Evolutionary conservation across 2,329 filamentous ascomycete species (phyloP), one percentile per base, ranked within the genome.

Genomic region (Apiospora hydei): DNA sequence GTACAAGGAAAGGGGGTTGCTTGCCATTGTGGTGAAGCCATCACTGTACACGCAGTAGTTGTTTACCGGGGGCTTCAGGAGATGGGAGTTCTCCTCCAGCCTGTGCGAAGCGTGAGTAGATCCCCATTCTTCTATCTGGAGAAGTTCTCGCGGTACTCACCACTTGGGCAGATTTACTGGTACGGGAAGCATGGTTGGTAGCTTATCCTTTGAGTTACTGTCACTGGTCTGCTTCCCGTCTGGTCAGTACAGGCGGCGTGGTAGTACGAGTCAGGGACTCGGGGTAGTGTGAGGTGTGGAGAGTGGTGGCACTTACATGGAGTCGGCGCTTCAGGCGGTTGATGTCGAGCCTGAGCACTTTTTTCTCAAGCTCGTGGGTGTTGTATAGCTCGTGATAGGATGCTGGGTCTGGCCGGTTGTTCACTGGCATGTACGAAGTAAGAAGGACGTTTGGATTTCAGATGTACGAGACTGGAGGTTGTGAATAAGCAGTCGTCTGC

Each of bases 1-100:
- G 3, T 49, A n/a, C 18, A 21, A 49, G n/a, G 14, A 16, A 38
- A 24, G 68, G 10, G 64, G 53, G 47, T 44, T 30, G 76, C 78
- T 69, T 79, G 92, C 91, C 93, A 96, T 96, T 80, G 96, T 93
- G 57, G 92, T 95, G 73, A 96, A 89, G 79, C 90, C 89, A 71
- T 93, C 89, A 81, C 97, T 93, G 85, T 98, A 97, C 79, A 98
- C 94, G 85, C 95, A 98, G 86, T 96, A 97, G 85, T 98, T 98
- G 85, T 98, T 98, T 80, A 98, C 92, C 1, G 96, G 96, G 0
- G 96, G 96, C 82, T 98, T 91, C 72, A 98, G 90, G 74, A 98
- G 91, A 81, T 98, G 95, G 0, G 93, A 92, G 83, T 98, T 98
- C 81, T 95, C 90, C 78, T 94, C 88, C 53, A 99, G 91, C 96